A percentile compares a stretch with the other conserved stretches of the same genome.
Evolutionary conservation across 2,329 filamentous ascomycete species (phyloP).

Genomic region (Endoconidiophora polonica): DNA sequence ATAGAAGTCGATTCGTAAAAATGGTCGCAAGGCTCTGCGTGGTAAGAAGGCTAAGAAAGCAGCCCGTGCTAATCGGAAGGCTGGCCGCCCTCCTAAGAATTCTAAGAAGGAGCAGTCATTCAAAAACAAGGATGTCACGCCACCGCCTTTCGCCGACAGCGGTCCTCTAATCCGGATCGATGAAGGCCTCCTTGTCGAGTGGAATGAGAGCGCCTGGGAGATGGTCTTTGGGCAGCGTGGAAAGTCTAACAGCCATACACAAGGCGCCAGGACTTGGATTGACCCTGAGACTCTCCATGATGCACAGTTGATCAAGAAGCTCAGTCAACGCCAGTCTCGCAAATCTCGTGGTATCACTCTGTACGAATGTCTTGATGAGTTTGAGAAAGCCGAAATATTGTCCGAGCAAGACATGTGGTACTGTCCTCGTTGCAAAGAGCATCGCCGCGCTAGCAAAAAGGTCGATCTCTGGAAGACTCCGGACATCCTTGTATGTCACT

Average conservation of each 20-base stretch:
- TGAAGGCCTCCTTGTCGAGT: constrained; percentile 78
- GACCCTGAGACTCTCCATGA: constrained; percentile 39
- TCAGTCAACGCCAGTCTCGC: constrained; percentile 43
- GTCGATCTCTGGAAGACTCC: constrained; percentile 95
- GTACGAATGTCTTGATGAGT: constrained; percentile 85
- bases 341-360: constrained; percentile 53
- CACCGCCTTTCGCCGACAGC: constrained; percentile 26
- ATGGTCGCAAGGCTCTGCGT: constrained; percentile 1
- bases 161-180: constrained; percentile 59
- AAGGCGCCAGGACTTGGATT: constrained; percentile 43
- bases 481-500: constrained; percentile 84
- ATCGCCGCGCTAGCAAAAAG: constrained; percentile 83
- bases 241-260: constrained; percentile 26
- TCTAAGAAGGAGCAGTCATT: constrained; percentile 18
- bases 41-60: constrained; percentile 18
- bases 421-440: constrained; percentile 87
- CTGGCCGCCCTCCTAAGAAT: constrained; percentile 19
- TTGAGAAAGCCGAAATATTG: constrained; percentile 81
- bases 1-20: background rate
- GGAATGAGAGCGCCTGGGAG: constrained; percentile 55
- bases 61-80: background rate
- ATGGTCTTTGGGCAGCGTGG: constrained; percentile 44
- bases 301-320: constrained; percentile 46
- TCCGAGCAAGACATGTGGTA: constrained; percentile 97
- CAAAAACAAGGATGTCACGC: constrained; percentile 22